A percentile compares a stretch with the other conserved stretches of the same genome.
Conservation (phyloP, 768 basidiomycete genomes). For the Rubroboletus satanas region DNA sequence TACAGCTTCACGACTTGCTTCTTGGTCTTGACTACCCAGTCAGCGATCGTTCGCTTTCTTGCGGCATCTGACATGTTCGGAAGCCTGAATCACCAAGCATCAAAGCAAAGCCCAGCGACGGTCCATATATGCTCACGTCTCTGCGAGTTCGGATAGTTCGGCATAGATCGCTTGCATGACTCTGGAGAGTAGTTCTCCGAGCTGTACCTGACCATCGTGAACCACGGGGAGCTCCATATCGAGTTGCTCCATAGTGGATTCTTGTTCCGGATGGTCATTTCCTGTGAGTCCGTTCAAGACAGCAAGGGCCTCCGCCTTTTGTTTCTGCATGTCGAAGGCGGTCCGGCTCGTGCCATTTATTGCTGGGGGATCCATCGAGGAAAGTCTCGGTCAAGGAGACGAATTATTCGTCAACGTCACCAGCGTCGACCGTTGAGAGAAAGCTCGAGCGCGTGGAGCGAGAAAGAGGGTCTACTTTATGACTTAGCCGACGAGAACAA, state of each 20-base stretch:
- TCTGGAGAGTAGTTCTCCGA: conserved; percentile 73
- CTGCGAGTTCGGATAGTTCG: conserved; percentile 76
- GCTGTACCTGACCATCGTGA: conserved; percentile 65
- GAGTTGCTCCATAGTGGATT: conserved; percentile 50
- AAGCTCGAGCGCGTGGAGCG: not conserved
- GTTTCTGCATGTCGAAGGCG: conserved; percentile 25
- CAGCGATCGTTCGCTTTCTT: conserved; percentile 76
- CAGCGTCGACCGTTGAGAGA: conserved; percentile 1
- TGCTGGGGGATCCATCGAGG: conserved; percentile 14
- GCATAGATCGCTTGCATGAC: conserved; percentile 78
- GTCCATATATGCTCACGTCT: conserved; percentile 58
- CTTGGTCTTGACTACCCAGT: conserved; percentile 88
- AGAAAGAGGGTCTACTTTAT: not conserved
- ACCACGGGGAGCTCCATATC: conserved; percentile 74
- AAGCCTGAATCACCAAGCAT: conserved; percentile 41
- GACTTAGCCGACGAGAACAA: conserved; percentile 14
- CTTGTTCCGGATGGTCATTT: conserved; percentile 37
- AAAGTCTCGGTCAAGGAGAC: not conserved
- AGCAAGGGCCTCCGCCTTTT: conserved; percentile 29
- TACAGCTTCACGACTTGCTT: conserved; percentile 88
- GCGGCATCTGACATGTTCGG: conserved; percentile 80
- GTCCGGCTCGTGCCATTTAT: conserved; percentile 14
- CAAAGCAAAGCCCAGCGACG: not conserved
- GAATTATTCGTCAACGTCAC: not conserved
- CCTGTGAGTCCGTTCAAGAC: conserved; percentile 26